These are phyloP conservation scores for Torulaspora microellipsoides DNA, from an alignment of 805 yeast species.

Conservation along the genomic window DNA sequence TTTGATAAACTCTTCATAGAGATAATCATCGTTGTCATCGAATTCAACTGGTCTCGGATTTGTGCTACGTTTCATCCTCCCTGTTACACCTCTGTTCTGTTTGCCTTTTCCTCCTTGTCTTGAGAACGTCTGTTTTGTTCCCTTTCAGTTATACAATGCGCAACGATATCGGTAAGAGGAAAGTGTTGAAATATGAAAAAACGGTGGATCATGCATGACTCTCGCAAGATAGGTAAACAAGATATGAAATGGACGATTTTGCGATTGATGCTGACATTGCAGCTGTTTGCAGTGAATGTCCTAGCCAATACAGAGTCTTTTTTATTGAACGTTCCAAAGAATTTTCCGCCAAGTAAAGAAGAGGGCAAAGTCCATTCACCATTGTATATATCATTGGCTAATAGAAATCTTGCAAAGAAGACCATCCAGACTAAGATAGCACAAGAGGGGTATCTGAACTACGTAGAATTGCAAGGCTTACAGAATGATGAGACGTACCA, in stretches of 20 bases:
- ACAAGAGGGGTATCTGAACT: not conserved
- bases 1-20: slow-evolving; percentile 17
- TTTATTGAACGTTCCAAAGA: slow-evolving; percentile 15
- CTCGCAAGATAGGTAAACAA: no score
- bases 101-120: no score
- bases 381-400: slow-evolving; percentile 4
- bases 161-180: no score
- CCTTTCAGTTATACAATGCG: no score
- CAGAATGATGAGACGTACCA: slow-evolving; percentile 18
- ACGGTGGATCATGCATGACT: no score
- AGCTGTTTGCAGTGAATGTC: not conserved
- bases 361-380: slow-evolving; percentile 3
- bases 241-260: no score
- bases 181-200: no score
- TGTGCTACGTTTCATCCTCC: no score
- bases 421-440: slow-evolving; percentile 4
- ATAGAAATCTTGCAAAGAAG: slow-evolving; percentile 8
- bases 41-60: not conserved
- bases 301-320: slow-evolving; percentile 23
- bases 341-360: slow-evolving; percentile 8
- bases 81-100: no score
- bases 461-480: slow-evolving; percentile 16
- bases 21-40: slow-evolving; percentile 14
- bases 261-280: not conserved
- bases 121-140: no score